Evolutionary conservation across 2,329 filamentous ascomycete species (phyloP), one percentile per base, ranked within the genome.

Genomic region (Calycina marina): DNA sequence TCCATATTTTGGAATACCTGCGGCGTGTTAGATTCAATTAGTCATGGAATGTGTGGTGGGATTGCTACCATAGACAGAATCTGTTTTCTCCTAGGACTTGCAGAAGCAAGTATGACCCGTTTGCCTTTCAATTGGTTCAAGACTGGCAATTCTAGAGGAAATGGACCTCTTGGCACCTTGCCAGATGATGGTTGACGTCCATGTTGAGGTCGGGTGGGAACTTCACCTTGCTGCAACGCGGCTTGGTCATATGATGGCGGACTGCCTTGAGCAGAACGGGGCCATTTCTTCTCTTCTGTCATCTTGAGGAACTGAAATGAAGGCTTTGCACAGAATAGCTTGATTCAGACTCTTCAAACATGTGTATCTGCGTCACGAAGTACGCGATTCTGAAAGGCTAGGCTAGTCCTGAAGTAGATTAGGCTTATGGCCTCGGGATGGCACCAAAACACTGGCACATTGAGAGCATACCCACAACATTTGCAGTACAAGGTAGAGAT

Each of bases 51-150:
- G 25, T 4, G 26, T 8, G 30, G 28, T 22, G 13, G 32, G 9
- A 13, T 14, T 44, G 49, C 25, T 55, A 79, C 73, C 57, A 78
- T 77, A 30, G 72, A 71, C 25, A 98, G 71, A 6, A 98, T 72
- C 41, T 82, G 77, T 55, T 77, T 80, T 33, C 90, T 70, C 27
- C 90, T 69, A 0, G 90, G 90, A 2, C 86, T 94, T 13, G 80
- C 74, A 2, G 86, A 94, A 32, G 90, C 90, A 16, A 98, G 76
- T 44, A 98, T 81, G 4, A 93, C 74, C 42, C 88, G 69, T 55
- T 81, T 83, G 34, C 69, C 69, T 49, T 79, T 75, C 42, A 98
- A 70, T 48, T 77, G 65, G 47, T 70, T 71, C 37, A 98, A 62
- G 35, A 85, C 76, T 11, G 88, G 86, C 12, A 96, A 67, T 39